A percentile compares a stretch with the other conserved stretches of the same genome.
These are phyloP conservation scores for Botryosphaeria dothidea DNA, from an alignment of 2,329 filamentous ascomycete species.

Conservation along the genomic window DNA sequence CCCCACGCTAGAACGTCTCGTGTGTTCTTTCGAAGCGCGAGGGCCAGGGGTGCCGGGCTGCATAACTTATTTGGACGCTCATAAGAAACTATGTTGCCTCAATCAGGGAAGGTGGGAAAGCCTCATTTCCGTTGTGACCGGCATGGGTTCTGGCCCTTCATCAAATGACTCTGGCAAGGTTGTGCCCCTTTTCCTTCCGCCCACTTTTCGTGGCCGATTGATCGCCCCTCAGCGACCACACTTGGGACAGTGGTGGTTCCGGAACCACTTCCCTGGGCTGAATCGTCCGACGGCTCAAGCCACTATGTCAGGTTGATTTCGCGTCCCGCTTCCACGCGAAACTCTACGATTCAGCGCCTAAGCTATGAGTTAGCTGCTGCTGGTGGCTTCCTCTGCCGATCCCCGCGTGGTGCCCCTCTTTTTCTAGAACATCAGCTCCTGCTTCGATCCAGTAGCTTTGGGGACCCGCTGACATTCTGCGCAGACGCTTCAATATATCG, in stretches of 20 bases:
- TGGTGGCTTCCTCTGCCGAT: constrained; percentile 9
- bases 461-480: neutral
- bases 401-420: constrained; percentile 12
- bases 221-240: constrained; percentile 1
- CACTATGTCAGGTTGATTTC: constrained; percentile 29
- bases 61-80: constrained; percentile 15
- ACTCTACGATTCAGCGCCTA: constrained; percentile 23
- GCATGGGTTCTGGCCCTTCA: constrained; percentile 18
- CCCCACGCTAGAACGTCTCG: constrained; percentile 38
- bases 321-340: constrained; percentile 39
- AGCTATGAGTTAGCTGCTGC: constrained; percentile 8
- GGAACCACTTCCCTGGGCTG: constrained; percentile 10
- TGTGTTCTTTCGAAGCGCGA: constrained; percentile 23
- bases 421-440: constrained; percentile 10
- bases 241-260: constrained; percentile 19
- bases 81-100: constrained; percentile 1
- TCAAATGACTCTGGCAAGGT: constrained; percentile 15
- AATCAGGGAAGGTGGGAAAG: neutral
- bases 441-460: neutral
- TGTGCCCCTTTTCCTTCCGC: constrained; percentile 14
- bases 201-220: constrained; percentile 17
- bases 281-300: constrained; percentile 23
- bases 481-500: neutral
- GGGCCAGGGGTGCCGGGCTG: constrained; percentile 9
- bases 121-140: constrained; percentile 18